These are phyloP conservation scores for Arxiozyma slooffiae DNA, from an alignment of 1,139 yeast genomes.

Conservation along the genomic window DNA sequence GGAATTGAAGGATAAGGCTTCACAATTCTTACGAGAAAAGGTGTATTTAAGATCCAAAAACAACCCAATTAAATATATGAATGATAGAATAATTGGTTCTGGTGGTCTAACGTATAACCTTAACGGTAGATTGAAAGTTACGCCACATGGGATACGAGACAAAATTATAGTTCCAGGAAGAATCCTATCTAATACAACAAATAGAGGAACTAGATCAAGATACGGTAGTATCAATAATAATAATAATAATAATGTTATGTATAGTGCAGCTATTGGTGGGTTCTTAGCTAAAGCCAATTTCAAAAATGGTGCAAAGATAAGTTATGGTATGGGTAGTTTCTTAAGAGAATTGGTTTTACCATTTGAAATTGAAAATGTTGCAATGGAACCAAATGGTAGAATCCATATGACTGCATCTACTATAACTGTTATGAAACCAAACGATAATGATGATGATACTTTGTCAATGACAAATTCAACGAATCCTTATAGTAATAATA, in stretches of 20 bases:
- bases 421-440: slow-evolving; percentile 6
- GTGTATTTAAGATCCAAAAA: slow-evolving; percentile 9
- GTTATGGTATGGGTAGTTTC: slow-evolving; percentile 25
- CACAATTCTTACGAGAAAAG: slow-evolving; percentile 30
- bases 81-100: slow-evolving; percentile 44
- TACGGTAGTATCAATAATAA: neutral
- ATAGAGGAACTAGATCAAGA: neutral
- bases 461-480: slow-evolving; percentile 1
- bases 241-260: slow-evolving; percentile 26
- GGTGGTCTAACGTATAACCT: slow-evolving; percentile 67
- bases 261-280: slow-evolving; percentile 65
- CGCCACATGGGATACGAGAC: slow-evolving; percentile 63
- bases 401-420: slow-evolving; percentile 21
- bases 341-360: slow-evolving; percentile 25
- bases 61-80: slow-evolving; percentile 7
- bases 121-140: slow-evolving; percentile 59
- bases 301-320: slow-evolving; percentile 19
- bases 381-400: slow-evolving; percentile 23
- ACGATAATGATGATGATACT: neutral
- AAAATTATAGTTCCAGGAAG: slow-evolving; percentile 64
- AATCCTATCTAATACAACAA: slow-evolving; percentile 36
- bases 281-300: slow-evolving; percentile 40
- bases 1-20: slow-evolving; percentile 32
- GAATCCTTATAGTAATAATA: neutral
- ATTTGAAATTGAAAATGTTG: slow-evolving; percentile 22